Evolutionary conservation across 169 alveolate species (phyloP), one percentile per base, ranked within the genome.

Genomic region (Plasmodium inui): DNA sequence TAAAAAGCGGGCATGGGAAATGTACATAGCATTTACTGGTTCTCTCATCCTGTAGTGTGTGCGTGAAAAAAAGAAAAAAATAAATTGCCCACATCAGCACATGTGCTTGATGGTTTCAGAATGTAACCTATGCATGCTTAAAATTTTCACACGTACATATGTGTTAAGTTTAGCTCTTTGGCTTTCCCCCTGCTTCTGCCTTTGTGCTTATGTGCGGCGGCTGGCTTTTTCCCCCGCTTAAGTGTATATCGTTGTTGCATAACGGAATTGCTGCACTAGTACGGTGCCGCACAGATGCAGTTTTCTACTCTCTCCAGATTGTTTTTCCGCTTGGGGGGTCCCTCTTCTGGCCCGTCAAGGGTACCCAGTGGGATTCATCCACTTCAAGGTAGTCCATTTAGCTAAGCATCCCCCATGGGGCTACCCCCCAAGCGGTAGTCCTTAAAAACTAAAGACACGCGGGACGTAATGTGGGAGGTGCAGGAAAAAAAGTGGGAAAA

Each of bases 41-140:
- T 12, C 55, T 22, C 19, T 50, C 89, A 26, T 19, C 78, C 22
- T 82, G 30, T 12, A 19, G 89, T 82, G 89, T 82, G 89, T 82
- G 89, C 86, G 61, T 82, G 79, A 10, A 50, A n/a, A 34, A 82
- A 82, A 55, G 71, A 81, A 81, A 34, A 81, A 44, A 39, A 37
- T 39, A 37, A 79, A 39, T 22, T 22, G 28, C 57, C 17, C 26
- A 81, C 61, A 80, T 80, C 32, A 9, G 32, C 39, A 50, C 34
- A 39, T 82, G 71, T 82, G 71, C 39, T 10, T 44, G 70, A 50
- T 50, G 19, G 44, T 26, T 19, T 39, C 22, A 26, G 26, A 32
- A 53, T 55, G 30, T 26, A 67, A n/a, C 76, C 37, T 26, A 28
- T n/a, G 76, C n/a, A 41, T 19, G 30, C 76, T 22, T 67, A 67